Evolutionary conservation across 139 green algal species (phyloP).

Genomic region (Closterium sp.): DNA sequence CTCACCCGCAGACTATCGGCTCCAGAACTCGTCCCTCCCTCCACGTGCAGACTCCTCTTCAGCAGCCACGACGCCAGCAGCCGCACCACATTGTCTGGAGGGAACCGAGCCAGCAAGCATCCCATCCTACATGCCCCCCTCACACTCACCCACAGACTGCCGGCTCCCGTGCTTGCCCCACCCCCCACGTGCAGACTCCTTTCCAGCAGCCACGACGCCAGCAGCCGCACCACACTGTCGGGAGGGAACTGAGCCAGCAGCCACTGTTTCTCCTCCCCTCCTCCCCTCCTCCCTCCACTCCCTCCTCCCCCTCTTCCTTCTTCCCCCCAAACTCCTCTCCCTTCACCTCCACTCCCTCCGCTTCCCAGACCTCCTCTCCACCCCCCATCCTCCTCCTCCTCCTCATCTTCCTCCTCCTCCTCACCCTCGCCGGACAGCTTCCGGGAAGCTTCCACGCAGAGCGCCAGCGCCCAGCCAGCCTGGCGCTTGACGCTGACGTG

Average conservation of each 20-base stretch:
- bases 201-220: background rate
- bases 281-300: background rate
- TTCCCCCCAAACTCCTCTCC: background rate
- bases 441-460: background rate
- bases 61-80: too few species aligned
- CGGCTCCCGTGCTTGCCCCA: too few species aligned
- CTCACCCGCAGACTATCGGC: too few species aligned
- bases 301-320: too few species aligned
- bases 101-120: too few species aligned
- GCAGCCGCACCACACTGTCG: background rate
- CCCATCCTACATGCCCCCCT: too few species aligned
- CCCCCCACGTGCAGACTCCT: background rate
- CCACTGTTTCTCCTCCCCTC: background rate
- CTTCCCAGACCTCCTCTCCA: too few species aligned
- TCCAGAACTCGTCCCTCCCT: too few species aligned
- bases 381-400: background rate
- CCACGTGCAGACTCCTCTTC: too few species aligned
- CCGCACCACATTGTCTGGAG: too few species aligned
- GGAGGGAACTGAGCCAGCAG: background rate
- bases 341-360: background rate
- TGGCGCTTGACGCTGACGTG: background rate
- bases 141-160: background rate
- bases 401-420: background rate
- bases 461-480: background rate
- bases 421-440: background rate